phyloP scores from a whole-genome alignment of 345 rosid species.

The Lumnitzera racemosa region DNA sequence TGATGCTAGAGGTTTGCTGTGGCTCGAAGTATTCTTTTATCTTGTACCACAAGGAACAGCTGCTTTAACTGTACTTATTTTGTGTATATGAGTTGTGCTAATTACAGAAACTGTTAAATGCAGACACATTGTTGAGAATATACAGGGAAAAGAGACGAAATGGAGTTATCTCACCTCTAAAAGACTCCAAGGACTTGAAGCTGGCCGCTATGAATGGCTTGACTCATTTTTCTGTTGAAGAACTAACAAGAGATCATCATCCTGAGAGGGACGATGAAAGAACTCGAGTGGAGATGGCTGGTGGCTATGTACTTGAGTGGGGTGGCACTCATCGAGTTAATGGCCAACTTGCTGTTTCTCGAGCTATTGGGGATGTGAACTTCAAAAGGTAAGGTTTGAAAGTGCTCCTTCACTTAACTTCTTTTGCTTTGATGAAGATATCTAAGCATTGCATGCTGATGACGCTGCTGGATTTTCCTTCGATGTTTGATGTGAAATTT shows the following conservation, averaged over 20 bases:
- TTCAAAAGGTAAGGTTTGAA: constrained; percentile 39
- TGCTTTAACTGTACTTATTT: neutral
- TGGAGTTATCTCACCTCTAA: constrained; percentile 36
- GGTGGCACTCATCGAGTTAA: constrained; percentile 79
- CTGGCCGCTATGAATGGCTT: constrained; percentile 37
- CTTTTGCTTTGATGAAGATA: too few relatives aligned
- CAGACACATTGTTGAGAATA: constrained; percentile 67
- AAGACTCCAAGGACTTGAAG: constrained; percentile 32
- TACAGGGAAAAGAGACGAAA: constrained; percentile 58
- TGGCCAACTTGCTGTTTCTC: constrained; percentile 84
- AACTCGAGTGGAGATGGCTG: constrained; percentile 77
- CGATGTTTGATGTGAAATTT: neutral
- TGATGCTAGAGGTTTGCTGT: constrained; percentile 70
- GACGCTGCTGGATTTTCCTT: neutral
- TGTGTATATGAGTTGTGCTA: constrained; percentile 7
- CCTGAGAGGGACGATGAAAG: constrained; percentile 91
- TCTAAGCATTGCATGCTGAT: neutral
- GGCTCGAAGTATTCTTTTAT: constrained; percentile 3
- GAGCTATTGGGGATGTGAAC: constrained; percentile 75
- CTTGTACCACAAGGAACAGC: neutral
- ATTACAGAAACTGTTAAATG: constrained; percentile 19
- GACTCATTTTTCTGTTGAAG: constrained; percentile 48
- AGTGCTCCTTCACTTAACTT: neutral
- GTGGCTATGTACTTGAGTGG: constrained; percentile 80
- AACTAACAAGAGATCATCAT: constrained; percentile 81